Conservation (phyloP, 1,284 basidiomycete species). For the Rhodofomes roseus region DNA sequence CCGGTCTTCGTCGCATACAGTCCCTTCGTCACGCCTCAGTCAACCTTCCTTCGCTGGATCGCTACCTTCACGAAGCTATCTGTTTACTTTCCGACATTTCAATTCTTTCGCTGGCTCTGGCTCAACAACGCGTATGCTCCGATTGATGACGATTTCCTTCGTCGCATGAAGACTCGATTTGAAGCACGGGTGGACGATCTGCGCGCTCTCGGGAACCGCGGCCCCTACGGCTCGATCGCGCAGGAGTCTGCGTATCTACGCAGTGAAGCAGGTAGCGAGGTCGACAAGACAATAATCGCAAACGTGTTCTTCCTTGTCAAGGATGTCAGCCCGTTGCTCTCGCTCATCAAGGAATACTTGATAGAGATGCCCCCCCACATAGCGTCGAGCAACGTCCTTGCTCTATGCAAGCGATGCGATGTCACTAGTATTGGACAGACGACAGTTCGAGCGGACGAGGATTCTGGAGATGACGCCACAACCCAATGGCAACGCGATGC, state of each 20-base stretch:
- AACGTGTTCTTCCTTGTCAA: neutral
- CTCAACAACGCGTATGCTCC: neutral
- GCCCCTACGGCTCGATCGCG: neutral
- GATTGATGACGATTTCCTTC: neutral
- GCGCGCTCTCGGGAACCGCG: neutral
- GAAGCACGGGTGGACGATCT: neutral
- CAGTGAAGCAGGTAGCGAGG: neutral
- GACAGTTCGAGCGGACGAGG: no score
- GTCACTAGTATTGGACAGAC: neutral
- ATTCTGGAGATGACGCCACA: neutral
- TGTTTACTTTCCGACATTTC: neutral
- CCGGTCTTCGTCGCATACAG: conserved; percentile 15
- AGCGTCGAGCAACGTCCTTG: neutral
- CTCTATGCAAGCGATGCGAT: neutral
- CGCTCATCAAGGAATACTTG: neutral
- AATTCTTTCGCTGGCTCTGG: neutral
- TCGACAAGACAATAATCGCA: neutral
- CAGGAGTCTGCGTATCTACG: neutral
- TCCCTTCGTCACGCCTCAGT: conserved; percentile 22
- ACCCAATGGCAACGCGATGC: neutral
- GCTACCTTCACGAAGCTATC: neutral
- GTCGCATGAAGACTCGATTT: neutral
- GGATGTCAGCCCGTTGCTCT: neutral
- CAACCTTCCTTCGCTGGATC: neutral
- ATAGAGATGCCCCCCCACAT: neutral